Evolutionary conservation across 106 monocot species (phyloP), one percentile per base, ranked within the genome.

Genomic region (Allium fistulosum): DNA sequence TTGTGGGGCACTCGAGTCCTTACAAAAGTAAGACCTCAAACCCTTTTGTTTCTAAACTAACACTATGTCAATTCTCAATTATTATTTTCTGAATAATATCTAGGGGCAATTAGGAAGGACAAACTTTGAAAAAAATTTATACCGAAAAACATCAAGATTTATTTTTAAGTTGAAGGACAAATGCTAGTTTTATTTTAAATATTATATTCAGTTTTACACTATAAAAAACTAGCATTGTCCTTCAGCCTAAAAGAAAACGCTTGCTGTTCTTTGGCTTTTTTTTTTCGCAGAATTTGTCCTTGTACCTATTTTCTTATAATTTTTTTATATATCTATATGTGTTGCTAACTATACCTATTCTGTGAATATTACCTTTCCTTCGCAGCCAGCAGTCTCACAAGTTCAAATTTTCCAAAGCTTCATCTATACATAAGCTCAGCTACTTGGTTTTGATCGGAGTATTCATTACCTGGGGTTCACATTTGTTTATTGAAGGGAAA

Each of bases 1-100:
- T 69, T 96, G 95, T 60, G 95, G 95, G 55, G 84, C 83, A 60
- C 81, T 94, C 8, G 80, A 82, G 49, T 81, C 76, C 65, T 80
- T 94, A 56, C 94, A 94, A n/a, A 88, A 92, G 92, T 92, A 78
- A 65, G 65, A 65, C 49, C 61, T 61, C 11, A 61, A 61, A 58
- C 18, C 0, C 11, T 18, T 9, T 3, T 14, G 6, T 10, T 63
- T 46, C 37, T 1, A 1, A 7, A 8, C 46, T 13, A 3, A 46
- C 2, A 37, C 37, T 37, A 37, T 28, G 2, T 28, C 28, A 28
- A 28, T 28, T 37, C 37, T 46, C n/a, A 46, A 4, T 63, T 8
- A 0, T 63, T 28, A 15, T 59, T 59, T 18, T 15, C 22, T n/a
- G n/a, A 8, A 59, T 11, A n/a, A 4, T n/a, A 59, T n/a, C 9